Percentiles rank a stretch among this genome's conserved stretches.
These are phyloP conservation scores for Lachancea thermotolerans DNA, from an alignment of 805 yeast genomes.

Conservation along the genomic window DNA sequence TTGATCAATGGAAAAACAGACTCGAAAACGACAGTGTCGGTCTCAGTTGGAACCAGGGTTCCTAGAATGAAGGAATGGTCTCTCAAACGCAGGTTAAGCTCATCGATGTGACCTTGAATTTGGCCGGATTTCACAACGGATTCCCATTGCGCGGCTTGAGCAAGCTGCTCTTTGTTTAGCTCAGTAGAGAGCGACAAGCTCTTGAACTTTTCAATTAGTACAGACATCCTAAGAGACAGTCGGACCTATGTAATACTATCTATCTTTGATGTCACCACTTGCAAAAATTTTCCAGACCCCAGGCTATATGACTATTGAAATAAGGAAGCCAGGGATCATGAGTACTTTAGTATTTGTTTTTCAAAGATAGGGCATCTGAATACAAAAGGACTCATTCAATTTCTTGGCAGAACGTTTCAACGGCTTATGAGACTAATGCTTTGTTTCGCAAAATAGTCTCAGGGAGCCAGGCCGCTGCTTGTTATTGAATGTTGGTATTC, in stretches of 20 bases:
- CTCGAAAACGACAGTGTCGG: conserved; percentile 68
- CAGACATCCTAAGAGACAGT: conserved; percentile 20
- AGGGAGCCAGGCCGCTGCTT: no score
- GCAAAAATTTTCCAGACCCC: no score
- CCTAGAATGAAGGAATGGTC: conserved; percentile 66
- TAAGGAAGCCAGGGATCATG: background rate
- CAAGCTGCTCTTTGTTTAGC: conserved; percentile 47
- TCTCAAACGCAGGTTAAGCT: conserved; percentile 65
- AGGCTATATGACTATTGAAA: no score
- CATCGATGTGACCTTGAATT: conserved; percentile 46
- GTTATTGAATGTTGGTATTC: no score
- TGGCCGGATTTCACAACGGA: conserved; percentile 53
- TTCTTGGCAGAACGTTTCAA: no score
- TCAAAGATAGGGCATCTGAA: no score
- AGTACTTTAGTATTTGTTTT: background rate
- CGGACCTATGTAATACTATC: no score
- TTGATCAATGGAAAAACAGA: conserved; percentile 55
- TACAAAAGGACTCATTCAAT: no score
- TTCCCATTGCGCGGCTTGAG: conserved; percentile 71
- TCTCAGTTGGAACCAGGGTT: conserved; percentile 48
- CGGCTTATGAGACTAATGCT: no score
- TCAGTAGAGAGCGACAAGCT: conserved; percentile 25
- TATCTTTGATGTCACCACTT: no score
- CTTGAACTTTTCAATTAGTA: conserved; percentile 24
- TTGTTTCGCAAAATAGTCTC: no score